phyloP scores from a whole-genome alignment of 805 yeast genomes.

The Komagataella ulmi region DNA sequence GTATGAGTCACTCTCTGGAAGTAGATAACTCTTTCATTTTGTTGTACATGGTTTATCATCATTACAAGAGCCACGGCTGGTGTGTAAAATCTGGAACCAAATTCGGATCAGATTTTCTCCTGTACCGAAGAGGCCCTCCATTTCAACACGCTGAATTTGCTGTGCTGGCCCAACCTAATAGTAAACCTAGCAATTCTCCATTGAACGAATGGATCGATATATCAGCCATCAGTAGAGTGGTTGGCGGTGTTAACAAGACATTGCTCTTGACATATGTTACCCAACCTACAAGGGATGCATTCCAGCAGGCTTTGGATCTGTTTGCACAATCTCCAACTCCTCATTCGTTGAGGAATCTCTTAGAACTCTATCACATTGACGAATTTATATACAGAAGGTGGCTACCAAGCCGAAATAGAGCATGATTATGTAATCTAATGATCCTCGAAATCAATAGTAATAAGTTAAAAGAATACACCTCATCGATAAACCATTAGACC shows the following conservation, averaged over 20 bases:
- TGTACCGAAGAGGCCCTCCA: slow-evolving; percentile 90
- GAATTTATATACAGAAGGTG: slow-evolving; percentile 70
- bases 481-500: not conserved
- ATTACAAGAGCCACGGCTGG: slow-evolving; percentile 86
- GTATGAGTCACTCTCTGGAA: not conserved
- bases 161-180: slow-evolving; percentile 33
- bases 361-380: slow-evolving; percentile 34
- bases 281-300: slow-evolving; percentile 25
- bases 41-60: slow-evolving; percentile 68
- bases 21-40: slow-evolving; percentile 28
- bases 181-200: slow-evolving; percentile 4
- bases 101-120: slow-evolving; percentile 76
- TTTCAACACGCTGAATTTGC: slow-evolving; percentile 90
- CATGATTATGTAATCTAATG: slow-evolving; percentile 21
- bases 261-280: slow-evolving; percentile 59
- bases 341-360: slow-evolving; percentile 10
- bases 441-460: not conserved
- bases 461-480: not conserved
- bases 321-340: not conserved
- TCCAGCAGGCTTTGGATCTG: slow-evolving; percentile 4
- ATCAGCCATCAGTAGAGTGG: slow-evolving; percentile 63
- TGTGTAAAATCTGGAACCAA: slow-evolving; percentile 87
- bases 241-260: slow-evolving; percentile 77
- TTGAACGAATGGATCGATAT: slow-evolving; percentile 40
- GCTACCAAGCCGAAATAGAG: slow-evolving; percentile 78